Conservation (phyloP, 768 basidiomycete genomes). For the Naganishia vaughanmartiniae region DNA sequence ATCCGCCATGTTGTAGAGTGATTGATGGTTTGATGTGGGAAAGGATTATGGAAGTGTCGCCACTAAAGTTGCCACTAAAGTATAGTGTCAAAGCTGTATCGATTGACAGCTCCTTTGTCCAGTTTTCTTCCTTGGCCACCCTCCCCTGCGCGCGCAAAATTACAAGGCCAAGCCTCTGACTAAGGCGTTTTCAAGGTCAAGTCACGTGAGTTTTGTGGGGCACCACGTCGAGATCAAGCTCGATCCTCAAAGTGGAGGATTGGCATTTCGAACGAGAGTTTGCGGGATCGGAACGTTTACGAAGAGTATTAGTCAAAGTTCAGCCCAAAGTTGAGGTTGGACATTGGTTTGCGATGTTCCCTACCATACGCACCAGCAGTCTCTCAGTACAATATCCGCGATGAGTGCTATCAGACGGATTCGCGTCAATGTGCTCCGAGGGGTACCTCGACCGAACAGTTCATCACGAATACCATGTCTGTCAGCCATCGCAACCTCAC, state of each 20-base stretch:
- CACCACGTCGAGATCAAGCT: neutral
- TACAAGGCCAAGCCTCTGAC: slow-evolving; percentile 12
- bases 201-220: slow-evolving; percentile 7
- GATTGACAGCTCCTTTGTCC: slow-evolving; percentile 4
- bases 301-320: neutral
- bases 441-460: neutral
- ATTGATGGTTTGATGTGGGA: neutral
- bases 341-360: neutral
- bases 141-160: slow-evolving; percentile 4
- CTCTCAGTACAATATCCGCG: neutral
- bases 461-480: neutral
- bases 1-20: slow-evolving; percentile 25
- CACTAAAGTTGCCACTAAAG: slow-evolving; percentile 2
- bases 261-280: neutral
- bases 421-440: neutral
- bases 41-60: neutral
- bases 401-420: slow-evolving; percentile 3
- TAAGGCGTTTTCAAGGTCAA: neutral
- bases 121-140: slow-evolving; percentile 11
- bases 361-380: neutral
- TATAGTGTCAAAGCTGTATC: neutral
- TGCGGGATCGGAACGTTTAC: neutral
- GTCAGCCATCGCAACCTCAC: neutral
- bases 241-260: slow-evolving; percentile 11
- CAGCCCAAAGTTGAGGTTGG: neutral